phyloP scores from a whole-genome alignment of 257 asterid species.

The Capsicum pubescens region DNA sequence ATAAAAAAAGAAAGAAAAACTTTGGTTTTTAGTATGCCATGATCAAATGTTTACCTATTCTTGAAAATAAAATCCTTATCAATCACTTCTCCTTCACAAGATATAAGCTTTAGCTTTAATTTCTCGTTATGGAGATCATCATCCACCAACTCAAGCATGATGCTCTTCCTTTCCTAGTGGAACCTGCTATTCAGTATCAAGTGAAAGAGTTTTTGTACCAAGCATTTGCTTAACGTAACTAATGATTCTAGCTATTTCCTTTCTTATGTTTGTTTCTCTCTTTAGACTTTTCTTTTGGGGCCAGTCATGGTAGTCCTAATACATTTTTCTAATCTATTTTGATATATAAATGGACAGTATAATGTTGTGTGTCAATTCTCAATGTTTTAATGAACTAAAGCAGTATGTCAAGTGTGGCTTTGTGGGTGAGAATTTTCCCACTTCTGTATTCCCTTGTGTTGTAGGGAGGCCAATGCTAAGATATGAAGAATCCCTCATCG shows the following conservation, averaged over 20 bases:
- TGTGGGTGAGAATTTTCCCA: slow-evolving; percentile 94
- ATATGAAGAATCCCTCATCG: slow-evolving; percentile 90
- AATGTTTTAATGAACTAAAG: slow-evolving; percentile 37
- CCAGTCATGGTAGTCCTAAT: background rate
- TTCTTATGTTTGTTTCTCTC: background rate
- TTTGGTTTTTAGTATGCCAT: too few relatives aligned
- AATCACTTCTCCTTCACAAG: background rate
- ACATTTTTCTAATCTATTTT: background rate
- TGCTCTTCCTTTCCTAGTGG: slow-evolving; percentile 1
- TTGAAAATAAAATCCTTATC: background rate
- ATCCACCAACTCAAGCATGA: slow-evolving; percentile 12
- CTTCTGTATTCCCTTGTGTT: slow-evolving; percentile 95
- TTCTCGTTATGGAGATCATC: slow-evolving; percentile 4
- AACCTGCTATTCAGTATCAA: background rate
- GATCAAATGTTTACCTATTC: background rate
- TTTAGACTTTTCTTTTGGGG: background rate
- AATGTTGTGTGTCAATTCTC: background rate
- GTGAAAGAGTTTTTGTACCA: background rate
- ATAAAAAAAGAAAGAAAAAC: too few relatives aligned
- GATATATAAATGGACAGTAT: background rate
- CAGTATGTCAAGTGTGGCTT: slow-evolving; percentile 99
- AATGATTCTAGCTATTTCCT: background rate
- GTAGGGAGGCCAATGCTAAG: slow-evolving; percentile 99
- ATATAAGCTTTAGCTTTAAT: slow-evolving; percentile 14
- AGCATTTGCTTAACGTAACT: background rate